Base-by-base conservation (phyloP, 2,329 filamentous ascomycete genomes). In the Emergomyces africanus region DNA sequence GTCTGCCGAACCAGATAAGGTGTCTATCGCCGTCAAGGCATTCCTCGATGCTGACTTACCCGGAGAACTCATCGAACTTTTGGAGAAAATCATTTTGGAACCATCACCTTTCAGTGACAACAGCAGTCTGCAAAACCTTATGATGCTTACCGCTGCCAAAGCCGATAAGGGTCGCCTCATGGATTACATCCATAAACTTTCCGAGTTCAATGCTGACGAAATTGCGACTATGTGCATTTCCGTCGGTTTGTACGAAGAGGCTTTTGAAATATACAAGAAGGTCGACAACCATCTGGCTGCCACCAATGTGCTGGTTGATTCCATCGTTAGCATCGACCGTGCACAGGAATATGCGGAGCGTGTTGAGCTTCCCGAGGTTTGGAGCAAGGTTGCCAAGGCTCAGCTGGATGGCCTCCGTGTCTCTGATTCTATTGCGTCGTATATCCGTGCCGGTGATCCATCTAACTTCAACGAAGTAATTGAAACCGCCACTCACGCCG, bases 11-110 rank as follows among this genome's bases (percentile, higher is more conserved):
- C 94, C 95, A 1, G 86, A 94, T 69, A 95, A 95, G 78, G 94
- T 99, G 39, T 95, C 90, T 0, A 83, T 96, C 64, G 94, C 94
- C 54, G 94, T 99, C 60, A 88, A 95, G 68, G 87, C 91, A 48
- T 95, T 99, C 80, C 84, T 99, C 57, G 85, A 87, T 65, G 89
- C 88, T 59, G 94, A 99, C 69, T 81, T 99, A 65, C 94, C 94
- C 9, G 85, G 86, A 4, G 94, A 99, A 78, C 82, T 99, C 57
- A 97, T 99, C 68, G 95, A 99, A 74, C 83, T 99, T 42, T 82
- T 99, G 20, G 95, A 99, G 80, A 99, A 97, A 84, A 99, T 99
- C 66, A 92, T 99, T 37, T 79, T 99, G n/a, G 94, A 99, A 79
- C 95, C 94, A n/a, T 95, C 92, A 4, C 89, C 89, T 5, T 99